Percentiles rank a stretch among this genome's conserved stretches.
Conservation (phyloP, 1,139 yeast species). For the Saccharomycopsis crataegensis region DNA sequence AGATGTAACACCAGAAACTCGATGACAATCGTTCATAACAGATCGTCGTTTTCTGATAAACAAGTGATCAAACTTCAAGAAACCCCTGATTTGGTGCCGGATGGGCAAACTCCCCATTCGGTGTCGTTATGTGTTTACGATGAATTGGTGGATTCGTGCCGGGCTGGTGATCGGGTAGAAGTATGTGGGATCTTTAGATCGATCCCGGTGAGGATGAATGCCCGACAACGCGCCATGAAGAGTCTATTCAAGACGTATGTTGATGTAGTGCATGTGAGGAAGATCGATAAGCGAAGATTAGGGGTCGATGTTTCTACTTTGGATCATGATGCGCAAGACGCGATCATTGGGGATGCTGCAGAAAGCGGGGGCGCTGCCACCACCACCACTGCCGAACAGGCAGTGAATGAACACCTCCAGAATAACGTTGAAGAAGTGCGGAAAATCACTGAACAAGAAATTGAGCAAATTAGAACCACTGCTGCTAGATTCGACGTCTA, state of each 20-base stretch:
- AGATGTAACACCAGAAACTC: constrained; percentile 86
- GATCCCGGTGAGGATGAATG: constrained; percentile 80
- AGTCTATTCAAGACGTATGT: constrained; percentile 84
- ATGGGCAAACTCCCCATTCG: constrained; percentile 98
- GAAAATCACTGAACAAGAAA: constrained; percentile 60
- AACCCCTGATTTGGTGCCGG: constrained; percentile 97
- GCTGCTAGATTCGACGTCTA: constrained; percentile 72
- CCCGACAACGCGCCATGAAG: constrained; percentile 78
- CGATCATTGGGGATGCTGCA: constrained; percentile 25
- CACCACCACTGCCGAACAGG: constrained; percentile 36
- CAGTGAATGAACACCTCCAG: constrained; percentile 37
- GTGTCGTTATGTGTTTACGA: constrained; percentile 92
- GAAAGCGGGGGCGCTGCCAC: constrained; percentile 14
- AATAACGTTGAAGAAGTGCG: constrained; percentile 70
- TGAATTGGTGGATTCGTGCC: constrained; percentile 86
- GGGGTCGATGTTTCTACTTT: constrained; percentile 75
- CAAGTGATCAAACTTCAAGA: constrained; percentile 93
- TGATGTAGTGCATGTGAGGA: constrained; percentile 89
- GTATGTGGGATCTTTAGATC: constrained; percentile 95
- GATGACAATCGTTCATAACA: constrained; percentile 84
- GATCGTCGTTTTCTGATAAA: constrained; percentile 90
- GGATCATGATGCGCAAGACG: constrained; percentile 17
- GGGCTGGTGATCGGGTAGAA: constrained; percentile 96
- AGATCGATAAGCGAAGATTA: constrained; percentile 73
- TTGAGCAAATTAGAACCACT: constrained; percentile 51